These are phyloP conservation scores for Aspergillus terreus DNA, from an alignment of 2,329 filamentous ascomycete species.

Conservation along the genomic window DNA sequence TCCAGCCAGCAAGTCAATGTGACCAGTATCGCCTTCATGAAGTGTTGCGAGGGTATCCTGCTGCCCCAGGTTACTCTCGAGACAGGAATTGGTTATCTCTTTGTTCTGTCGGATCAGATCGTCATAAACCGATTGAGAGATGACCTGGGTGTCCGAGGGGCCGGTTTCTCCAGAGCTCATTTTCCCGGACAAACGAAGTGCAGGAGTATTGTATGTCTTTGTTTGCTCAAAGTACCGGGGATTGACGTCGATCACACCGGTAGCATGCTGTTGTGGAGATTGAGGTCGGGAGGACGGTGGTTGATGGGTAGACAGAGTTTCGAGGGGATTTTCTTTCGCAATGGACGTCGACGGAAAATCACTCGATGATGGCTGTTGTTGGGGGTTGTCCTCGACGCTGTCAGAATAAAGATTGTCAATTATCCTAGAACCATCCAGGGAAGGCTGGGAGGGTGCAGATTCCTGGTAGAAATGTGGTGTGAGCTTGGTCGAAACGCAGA, in stretches of 20 bases:
- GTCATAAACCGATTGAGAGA: conserved; percentile 44
- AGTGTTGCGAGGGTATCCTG: conserved; percentile 36
- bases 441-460: conserved; percentile 25
- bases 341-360: conserved; percentile 3
- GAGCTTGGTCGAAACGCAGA: conserved; percentile 25
- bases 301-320: conserved; percentile 7
- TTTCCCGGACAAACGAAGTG: conserved; percentile 18
- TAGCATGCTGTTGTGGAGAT: conserved; percentile 18
- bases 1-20: conserved; percentile 41
- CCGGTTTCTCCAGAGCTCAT: conserved; percentile 34
- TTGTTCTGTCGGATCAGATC: conserved; percentile 36
- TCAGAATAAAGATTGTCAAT: conserved; percentile 6
- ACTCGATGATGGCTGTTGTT: conserved; percentile 5
- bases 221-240: conserved; percentile 11
- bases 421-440: conserved; percentile 9
- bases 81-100: conserved; percentile 22
- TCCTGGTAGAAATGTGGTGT: conserved; percentile 24
- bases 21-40: conserved; percentile 40
- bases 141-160: conserved; percentile 41
- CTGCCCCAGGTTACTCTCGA: conserved; percentile 22
- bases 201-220: conserved; percentile 12
- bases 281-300: conserved; percentile 3
- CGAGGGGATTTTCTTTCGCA: conserved; percentile 8
- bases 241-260: conserved; percentile 11
- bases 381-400: conserved; percentile 1